Base-by-base conservation (phyloP, 2,329 filamentous ascomycete genomes). In the Cladosporium sp. region DNA sequence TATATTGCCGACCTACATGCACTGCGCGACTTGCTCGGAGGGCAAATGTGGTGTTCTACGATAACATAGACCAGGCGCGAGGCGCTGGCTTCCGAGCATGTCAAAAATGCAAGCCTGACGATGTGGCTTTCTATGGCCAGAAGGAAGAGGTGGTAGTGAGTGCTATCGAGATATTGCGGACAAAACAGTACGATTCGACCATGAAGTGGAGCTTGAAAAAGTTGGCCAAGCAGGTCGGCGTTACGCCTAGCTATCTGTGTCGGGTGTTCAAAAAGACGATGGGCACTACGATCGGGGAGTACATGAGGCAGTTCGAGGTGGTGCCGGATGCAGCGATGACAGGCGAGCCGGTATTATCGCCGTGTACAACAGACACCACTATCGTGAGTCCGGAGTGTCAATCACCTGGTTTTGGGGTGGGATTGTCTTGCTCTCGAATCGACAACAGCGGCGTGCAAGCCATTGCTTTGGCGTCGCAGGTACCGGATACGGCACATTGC, bases 1-100 rank as follows among this genome's bases (percentile, higher is more conserved):
- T 86, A 60, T 89, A 87, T 76, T 89, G 87, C 74, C 82, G 87
- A 1, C 86, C 87, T 1, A 86, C 82, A 24, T 90, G 87, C 73
- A 83, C 84, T 18, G 82, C 84, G 3, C 83, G 87, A n/a, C 82
- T 91, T 15, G 83, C 85, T 1, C 79, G 82, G 2, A 80, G 85
- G n/a, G 81, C 85, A 12, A 84, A 85, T 24, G 80, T 91, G 36
- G 76, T 78, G 36, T 90, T 88, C 75, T 87, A 82, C 75, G 73
- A 80, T 18, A 80, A 77, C 0, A 72, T 79, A 0, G 67, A 73
- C 0, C 78, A 83, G 34, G 87, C 87, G 1, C 80, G 81, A 69
- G 73, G 75, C 12, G 80, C 79, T 18, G 74, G 86, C 1, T 88
- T 82, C 71, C 79, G 86, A 28, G 77, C 86, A 0, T 89, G 87